Percentiles rank a stretch among this genome's conserved stretches.
Evolutionary conservation across 2,329 filamentous ascomycete genomes (phyloP).

Genomic region (Microascus cirrosus): DNA sequence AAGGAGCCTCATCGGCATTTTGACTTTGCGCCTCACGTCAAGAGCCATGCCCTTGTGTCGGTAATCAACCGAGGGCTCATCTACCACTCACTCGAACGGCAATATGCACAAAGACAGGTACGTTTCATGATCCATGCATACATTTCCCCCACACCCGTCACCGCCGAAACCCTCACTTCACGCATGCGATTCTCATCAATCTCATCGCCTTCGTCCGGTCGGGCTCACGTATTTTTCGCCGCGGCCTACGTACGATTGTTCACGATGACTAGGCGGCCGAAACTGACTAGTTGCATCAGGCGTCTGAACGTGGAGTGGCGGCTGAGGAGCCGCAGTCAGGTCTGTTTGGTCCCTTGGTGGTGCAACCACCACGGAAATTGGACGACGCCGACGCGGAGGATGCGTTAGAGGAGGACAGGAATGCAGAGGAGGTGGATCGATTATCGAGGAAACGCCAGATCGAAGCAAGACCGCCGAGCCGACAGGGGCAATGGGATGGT

Average conservation of each 20-base stretch:
- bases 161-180: neutral
- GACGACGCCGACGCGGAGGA: slow-evolving; percentile 24
- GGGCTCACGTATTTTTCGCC: neutral
- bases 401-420: slow-evolving; percentile 19
- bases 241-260: neutral
- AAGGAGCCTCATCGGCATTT: slow-evolving; percentile 51
- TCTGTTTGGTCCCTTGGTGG: slow-evolving; percentile 45
- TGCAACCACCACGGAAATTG: slow-evolving; percentile 28
- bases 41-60: slow-evolving; percentile 51
- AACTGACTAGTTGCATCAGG: slow-evolving; percentile 20
- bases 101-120: slow-evolving; percentile 41
- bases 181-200: neutral
- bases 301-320: slow-evolving; percentile 34
- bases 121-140: slow-evolving; percentile 8
- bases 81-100: slow-evolving; percentile 48
- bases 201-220: neutral
- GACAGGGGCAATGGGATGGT: slow-evolving; percentile 32
- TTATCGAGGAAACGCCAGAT: slow-evolving; percentile 38
- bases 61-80: slow-evolving; percentile 53
- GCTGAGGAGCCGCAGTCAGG: slow-evolving; percentile 36
- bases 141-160: neutral
- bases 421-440: slow-evolving; percentile 25
- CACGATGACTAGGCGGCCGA: neutral
- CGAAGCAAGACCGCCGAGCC: slow-evolving; percentile 29
- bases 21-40: slow-evolving; percentile 53